A percentile compares a stretch with the other conserved stretches of the same genome.
Conservation (phyloP, 2,329 filamentous ascomycete genomes). For the Coniochaeta sp. region DNA sequence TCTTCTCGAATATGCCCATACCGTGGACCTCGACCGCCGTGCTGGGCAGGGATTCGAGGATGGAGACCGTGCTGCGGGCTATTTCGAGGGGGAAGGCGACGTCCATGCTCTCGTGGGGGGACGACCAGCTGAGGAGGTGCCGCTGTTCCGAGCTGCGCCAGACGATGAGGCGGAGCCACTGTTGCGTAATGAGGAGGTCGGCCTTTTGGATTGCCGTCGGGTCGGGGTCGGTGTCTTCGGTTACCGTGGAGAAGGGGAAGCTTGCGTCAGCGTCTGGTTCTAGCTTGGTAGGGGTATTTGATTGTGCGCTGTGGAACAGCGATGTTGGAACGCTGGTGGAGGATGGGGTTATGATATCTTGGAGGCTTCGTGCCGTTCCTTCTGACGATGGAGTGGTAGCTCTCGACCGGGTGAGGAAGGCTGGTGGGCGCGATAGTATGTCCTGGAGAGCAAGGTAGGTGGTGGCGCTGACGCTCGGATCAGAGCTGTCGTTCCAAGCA, state of each 20-base stretch:
- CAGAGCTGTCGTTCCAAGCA: constrained; percentile 54
- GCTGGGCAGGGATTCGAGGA: constrained; percentile 31
- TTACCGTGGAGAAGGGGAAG: not conserved
- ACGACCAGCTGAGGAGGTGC: constrained; percentile 52
- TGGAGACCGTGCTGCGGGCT: constrained; percentile 46
- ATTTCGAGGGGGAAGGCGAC: constrained; percentile 56
- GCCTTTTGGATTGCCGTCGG: constrained; percentile 60
- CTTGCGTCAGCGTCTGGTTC: not conserved
- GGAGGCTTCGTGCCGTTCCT: not conserved
- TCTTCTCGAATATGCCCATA: constrained; percentile 42
- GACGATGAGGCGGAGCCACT: constrained; percentile 64
- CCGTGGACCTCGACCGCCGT: constrained; percentile 37
- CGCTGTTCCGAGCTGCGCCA: constrained; percentile 65
- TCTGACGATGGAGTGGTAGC: constrained; percentile 17
- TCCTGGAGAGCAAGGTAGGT: constrained; percentile 28
- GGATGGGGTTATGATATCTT: not conserved
- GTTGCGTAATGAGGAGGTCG: constrained; percentile 61
- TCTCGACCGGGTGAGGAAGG: constrained; percentile 18
- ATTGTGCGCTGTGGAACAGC: not conserved
- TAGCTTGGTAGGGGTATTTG: not conserved
- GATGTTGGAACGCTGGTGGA: not conserved
- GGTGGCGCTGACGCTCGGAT: constrained; percentile 23
- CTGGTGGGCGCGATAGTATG: constrained; percentile 22
- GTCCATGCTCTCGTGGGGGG: constrained; percentile 51
- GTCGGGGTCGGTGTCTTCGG: constrained; percentile 14